Percentiles rank a stretch among this genome's conserved stretches.
Conservation (phyloP, 345 rosid genomes). For the Syzygium aqueum region DNA sequence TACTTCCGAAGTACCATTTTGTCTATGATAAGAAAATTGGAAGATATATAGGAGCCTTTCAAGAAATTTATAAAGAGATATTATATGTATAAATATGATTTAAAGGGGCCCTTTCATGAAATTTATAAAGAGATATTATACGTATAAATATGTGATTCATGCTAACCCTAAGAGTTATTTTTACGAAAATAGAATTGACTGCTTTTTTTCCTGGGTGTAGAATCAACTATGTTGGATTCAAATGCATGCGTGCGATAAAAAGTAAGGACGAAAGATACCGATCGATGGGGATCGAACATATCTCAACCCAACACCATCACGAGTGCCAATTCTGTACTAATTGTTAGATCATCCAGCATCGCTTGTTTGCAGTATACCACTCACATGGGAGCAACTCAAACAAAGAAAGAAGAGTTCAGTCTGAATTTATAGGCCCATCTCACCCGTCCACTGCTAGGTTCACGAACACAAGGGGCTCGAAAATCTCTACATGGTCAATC, state of each 20-base stretch:
- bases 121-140: neutral
- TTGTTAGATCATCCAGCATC: neutral
- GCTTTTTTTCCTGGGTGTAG: neutral
- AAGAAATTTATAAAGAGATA: neutral
- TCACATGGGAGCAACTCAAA: neutral
- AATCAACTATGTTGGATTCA: neutral
- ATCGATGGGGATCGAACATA: neutral
- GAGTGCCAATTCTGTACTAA: neutral
- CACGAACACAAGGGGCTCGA: neutral
- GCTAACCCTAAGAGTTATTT: neutral
- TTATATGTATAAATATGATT: too few species aligned
- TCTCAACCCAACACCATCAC: neutral
- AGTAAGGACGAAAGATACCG: neutral
- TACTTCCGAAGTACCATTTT: neutral
- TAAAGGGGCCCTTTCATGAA: too few species aligned
- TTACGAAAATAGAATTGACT: neutral
- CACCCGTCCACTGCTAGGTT: neutral
- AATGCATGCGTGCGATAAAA: neutral
- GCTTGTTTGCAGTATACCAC: neutral
- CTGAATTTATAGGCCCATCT: neutral
- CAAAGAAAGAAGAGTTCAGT: neutral
- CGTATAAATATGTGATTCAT: neutral
- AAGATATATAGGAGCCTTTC: too few species aligned
- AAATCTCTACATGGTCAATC: neutral
- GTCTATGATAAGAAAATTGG: neutral